A percentile compares a stretch with the other conserved stretches of the same genome.
These are phyloP conservation scores for Labyrinthula sp. DNA, from an alignment of 352 stramenopile species.

Conservation along the genomic window DNA sequence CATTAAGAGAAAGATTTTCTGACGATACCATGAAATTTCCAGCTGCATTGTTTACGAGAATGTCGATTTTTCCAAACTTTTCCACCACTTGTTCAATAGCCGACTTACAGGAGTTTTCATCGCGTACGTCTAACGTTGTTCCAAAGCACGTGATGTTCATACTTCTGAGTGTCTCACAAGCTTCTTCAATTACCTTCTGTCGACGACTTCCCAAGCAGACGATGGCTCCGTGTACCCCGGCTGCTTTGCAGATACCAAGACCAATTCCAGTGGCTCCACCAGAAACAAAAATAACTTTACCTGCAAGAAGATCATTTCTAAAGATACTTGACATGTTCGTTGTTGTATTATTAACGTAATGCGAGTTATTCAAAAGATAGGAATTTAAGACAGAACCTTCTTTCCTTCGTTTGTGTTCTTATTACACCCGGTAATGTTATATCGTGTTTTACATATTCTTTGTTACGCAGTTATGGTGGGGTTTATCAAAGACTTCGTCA, in stretches of 20 bases:
- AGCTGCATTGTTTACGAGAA: constrained; percentile 31
- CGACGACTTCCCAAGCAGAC: constrained; percentile 21
- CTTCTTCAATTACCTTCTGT: constrained; percentile 18
- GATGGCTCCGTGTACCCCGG: constrained; percentile 25
- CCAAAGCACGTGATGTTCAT: constrained; percentile 4
- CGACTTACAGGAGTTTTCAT: constrained; percentile 33
- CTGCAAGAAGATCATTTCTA: constrained; percentile 43
- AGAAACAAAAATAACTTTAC: constrained; percentile 36
- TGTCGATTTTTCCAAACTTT: constrained; percentile 43
- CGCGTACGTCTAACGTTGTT: constrained; percentile 29
- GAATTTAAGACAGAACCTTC: too few relatives aligned
- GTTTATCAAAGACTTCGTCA: too few relatives aligned
- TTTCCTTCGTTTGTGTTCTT: too few relatives aligned
- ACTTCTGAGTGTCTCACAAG: constrained; percentile 8
- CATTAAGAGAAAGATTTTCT: constrained; percentile 41
- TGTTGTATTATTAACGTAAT: too few relatives aligned
- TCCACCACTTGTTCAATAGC: constrained; percentile 46
- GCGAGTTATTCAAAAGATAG: too few relatives aligned
- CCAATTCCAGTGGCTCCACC: constrained; percentile 30
- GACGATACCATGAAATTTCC: constrained; percentile 36
- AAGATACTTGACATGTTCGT: constrained; percentile 39
- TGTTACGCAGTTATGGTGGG: too few relatives aligned
- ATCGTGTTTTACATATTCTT: too few relatives aligned
- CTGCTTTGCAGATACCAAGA: constrained; percentile 17
- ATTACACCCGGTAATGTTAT: too few relatives aligned